phyloP scores from a whole-genome alignment of 2,329 filamentous ascomycete genomes.

The Arthrobotrys entomopaga region DNA sequence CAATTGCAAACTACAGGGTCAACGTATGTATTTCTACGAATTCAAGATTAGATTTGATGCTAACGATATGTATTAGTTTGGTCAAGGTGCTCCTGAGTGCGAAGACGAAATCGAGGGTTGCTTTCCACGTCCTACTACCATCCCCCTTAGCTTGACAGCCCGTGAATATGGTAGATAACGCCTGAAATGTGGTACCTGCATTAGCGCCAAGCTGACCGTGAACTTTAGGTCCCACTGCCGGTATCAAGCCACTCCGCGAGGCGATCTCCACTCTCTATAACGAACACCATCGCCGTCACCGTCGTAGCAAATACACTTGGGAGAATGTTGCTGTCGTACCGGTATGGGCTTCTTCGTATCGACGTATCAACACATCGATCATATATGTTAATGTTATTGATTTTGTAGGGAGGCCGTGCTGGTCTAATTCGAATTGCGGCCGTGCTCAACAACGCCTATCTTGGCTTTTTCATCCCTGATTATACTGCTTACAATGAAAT shows the following conservation, averaged over 20 bases:
- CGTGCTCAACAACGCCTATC: slow-evolving; percentile 88
- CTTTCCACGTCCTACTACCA: slow-evolving; percentile 80
- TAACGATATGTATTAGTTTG: slow-evolving; percentile 68
- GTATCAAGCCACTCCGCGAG: slow-evolving; percentile 88
- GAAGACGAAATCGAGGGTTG: slow-evolving; percentile 91
- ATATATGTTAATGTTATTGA: slow-evolving; percentile 5
- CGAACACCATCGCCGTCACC: slow-evolving; percentile 86
- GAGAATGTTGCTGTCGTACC: slow-evolving; percentile 98
- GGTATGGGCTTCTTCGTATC: slow-evolving; percentile 18
- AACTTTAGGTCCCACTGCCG: slow-evolving; percentile 78
- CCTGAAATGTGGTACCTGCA: too few species aligned
- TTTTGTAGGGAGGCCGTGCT: slow-evolving; percentile 75
- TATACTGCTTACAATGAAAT: slow-evolving; percentile 99
- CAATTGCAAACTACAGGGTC: slow-evolving; percentile 33
- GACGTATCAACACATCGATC: too few species aligned
- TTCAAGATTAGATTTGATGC: neutral
- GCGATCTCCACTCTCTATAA: slow-evolving; percentile 95
- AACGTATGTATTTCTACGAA: slow-evolving; percentile 28
- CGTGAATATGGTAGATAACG: slow-evolving; percentile 77
- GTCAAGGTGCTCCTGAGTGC: slow-evolving; percentile 91
- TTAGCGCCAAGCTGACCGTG: too few species aligned
- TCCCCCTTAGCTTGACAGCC: slow-evolving; percentile 80
- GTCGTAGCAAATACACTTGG: slow-evolving; percentile 90
- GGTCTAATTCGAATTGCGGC: slow-evolving; percentile 94
- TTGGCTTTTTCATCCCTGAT: slow-evolving; percentile 93